Evolutionary conservation across 140 eudicot species (phyloP), one percentile per base, ranked within the genome.

Genomic region (Oenanthe javanica): DNA sequence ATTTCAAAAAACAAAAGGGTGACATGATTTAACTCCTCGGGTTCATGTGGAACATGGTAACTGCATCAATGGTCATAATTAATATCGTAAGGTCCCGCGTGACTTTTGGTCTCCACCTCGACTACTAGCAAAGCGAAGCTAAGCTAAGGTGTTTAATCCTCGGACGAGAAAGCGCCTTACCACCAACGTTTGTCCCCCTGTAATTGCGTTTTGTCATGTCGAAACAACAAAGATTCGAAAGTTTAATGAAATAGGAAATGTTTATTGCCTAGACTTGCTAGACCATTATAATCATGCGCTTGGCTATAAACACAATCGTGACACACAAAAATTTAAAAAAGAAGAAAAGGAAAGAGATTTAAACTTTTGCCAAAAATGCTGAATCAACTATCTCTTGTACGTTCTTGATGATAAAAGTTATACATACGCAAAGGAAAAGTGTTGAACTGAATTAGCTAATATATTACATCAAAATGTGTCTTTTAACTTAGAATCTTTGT

Each of bases 401-500:
- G 31, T 31, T 31, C 31, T 31, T 31, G 31, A 31, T 31, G 31
- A 31, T 31, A 31, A 31, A 31, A 31, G 85, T 21, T 47, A 72
- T 21, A 21, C 69, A 49, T 4, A 1, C 6, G 23, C 9, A 27
- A 64, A 49, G 16, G 16, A 10, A 31, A 31, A 0, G 43, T 5
- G 72, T 40, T 49, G 79, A 51, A 72, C 50, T 74, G 19, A 19
- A 46, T 74, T 40, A 16, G 64, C 45, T 50, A 31, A 47, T 6
- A 19, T 51, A 46, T 42, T 42, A 81, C 82, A 84, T 86, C 75
- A 81, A 81, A 78, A 78, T 82, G 82, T 61, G 83, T 79, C 83
- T 77, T 74, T 63, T 82, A 82, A 84, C 81, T 78, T 69, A 83
- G 89, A 88, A 88, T 85, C 91, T 46, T 83, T 85, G 91, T 88